Evolutionary conservation across 148 eudicot species (phyloP).

Genomic region (Mesembryanthemum crystallinum): DNA sequence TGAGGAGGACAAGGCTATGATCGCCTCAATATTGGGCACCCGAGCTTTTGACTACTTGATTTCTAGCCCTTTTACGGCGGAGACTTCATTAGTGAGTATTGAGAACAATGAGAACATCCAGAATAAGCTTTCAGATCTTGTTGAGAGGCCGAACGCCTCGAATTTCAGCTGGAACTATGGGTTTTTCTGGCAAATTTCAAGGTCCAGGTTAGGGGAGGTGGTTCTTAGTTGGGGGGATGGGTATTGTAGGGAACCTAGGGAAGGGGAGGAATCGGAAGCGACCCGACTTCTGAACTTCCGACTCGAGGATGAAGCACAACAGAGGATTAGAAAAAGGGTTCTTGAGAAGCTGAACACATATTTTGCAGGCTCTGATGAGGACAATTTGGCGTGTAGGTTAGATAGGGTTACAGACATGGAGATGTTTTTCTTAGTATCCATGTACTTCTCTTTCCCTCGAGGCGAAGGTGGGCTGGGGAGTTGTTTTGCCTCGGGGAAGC

Average conservation of each 20-base stretch:
- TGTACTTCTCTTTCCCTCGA: slow-evolving; percentile 76
- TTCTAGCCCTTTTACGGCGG: slow-evolving; percentile 55
- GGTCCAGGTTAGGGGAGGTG: slow-evolving; percentile 62
- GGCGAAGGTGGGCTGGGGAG: slow-evolving; percentile 74
- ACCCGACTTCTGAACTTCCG: slow-evolving; percentile 39
- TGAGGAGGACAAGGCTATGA: slow-evolving; percentile 76
- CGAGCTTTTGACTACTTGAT: slow-evolving; percentile 74
- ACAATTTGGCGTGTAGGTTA: slow-evolving; percentile 64
- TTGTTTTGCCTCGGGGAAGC: slow-evolving; percentile 60
- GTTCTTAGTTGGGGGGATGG: slow-evolving; percentile 97
- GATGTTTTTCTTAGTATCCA: slow-evolving; percentile 78
- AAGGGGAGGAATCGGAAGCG: slow-evolving; percentile 58
- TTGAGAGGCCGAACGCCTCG: slow-evolving; percentile 48
- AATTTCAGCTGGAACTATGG: slow-evolving; percentile 94
- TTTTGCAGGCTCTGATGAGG: slow-evolving; percentile 82
- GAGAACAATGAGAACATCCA: slow-evolving; percentile 68
- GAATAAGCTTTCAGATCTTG: slow-evolving; percentile 79
- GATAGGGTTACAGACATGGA: slow-evolving; percentile 87
- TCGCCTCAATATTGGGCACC: slow-evolving; percentile 66
- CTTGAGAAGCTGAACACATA: slow-evolving; percentile 67
- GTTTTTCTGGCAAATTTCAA: slow-evolving; percentile 81
- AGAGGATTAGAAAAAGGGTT: slow-evolving; percentile 75
- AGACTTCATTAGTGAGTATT: slow-evolving; percentile 57
- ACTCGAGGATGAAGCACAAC: slow-evolving; percentile 71
- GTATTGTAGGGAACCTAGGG: slow-evolving; percentile 82